Evolutionary conservation across 768 basidiomycete species (phyloP).

Genomic region (Cystoderma amianthinum): DNA sequence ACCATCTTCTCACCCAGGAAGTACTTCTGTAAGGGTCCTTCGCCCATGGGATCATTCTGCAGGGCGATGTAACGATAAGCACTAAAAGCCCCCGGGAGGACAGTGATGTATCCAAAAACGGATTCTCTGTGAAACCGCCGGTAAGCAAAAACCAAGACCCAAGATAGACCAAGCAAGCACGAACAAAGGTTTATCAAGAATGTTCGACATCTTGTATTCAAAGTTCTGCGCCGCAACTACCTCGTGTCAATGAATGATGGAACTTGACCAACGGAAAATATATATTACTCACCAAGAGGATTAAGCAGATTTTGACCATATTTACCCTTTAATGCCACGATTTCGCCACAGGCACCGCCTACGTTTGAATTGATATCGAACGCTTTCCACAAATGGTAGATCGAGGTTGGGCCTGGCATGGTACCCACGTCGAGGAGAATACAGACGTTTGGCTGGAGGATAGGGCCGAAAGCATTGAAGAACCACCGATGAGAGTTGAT

Average conservation of each 20-base stretch:
- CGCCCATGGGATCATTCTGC: constrained; percentile 76
- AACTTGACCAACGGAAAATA: neutral
- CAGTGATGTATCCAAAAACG: constrained; percentile 91
- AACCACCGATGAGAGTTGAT: constrained; percentile 96
- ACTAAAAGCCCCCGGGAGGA: constrained; percentile 88
- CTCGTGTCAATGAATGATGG: neutral
- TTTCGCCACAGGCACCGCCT: constrained; percentile 94
- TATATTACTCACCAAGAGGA: constrained; percentile 39
- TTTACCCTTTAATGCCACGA: constrained; percentile 86
- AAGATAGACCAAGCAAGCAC: no score
- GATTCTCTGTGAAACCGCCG: constrained; percentile 41
- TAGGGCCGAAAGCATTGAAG: constrained; percentile 82
- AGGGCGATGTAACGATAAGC: constrained; percentile 89
- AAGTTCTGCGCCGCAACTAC: constrained; percentile 87
- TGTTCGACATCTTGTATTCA: constrained; percentile 92
- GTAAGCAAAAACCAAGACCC: neutral
- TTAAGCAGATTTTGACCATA: constrained; percentile 76
- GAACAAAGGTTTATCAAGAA: constrained; percentile 81
- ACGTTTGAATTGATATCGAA: constrained; percentile 91
- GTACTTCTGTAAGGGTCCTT: constrained; percentile 92
- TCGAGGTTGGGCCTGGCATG: constrained; percentile 80
- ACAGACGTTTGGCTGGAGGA: constrained; percentile 88
- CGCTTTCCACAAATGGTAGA: constrained; percentile 93
- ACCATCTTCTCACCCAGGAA: constrained; percentile 96
- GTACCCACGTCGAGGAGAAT: constrained; percentile 81